A percentile compares a stretch with the other conserved stretches of the same genome.
Evolutionary conservation across 495 filamentous ascomycete species (phyloP).

Genomic region (Penicillium odoratum): DNA sequence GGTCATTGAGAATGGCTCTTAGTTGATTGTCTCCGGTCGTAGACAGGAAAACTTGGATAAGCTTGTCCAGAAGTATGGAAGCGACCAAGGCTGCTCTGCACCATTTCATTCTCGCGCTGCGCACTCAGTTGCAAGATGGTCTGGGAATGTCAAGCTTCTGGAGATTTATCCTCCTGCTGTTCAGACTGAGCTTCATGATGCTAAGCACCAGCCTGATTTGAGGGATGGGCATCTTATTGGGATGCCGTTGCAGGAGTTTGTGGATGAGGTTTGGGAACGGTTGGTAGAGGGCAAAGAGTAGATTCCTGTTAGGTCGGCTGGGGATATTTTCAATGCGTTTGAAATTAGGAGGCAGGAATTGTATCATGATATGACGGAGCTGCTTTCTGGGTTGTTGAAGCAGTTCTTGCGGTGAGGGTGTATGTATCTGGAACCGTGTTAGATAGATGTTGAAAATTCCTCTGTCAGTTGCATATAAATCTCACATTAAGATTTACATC

Average conservation of each 20-base stretch:
- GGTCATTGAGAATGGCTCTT: slow-evolving; percentile 59
- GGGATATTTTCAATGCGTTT: slow-evolving; percentile 36
- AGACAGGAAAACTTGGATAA: slow-evolving; percentile 64
- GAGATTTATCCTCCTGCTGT: slow-evolving; percentile 71
- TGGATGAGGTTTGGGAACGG: slow-evolving; percentile 58
- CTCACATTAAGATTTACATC: too few species aligned
- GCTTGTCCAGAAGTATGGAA: slow-evolving; percentile 59
- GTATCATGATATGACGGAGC: slow-evolving; percentile 38
- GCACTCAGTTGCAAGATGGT: slow-evolving; percentile 55
- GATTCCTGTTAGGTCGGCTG: slow-evolving; percentile 37
- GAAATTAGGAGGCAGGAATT: slow-evolving; percentile 39
- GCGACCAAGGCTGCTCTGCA: slow-evolving; percentile 53
- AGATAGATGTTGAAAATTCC: too few species aligned
- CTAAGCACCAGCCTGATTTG: slow-evolving; percentile 36
- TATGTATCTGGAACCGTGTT: too few species aligned
- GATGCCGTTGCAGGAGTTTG: slow-evolving; percentile 65
- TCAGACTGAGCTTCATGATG: slow-evolving; percentile 55
- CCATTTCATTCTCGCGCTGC: slow-evolving; percentile 55
- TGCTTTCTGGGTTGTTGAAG: slow-evolving; percentile 33
- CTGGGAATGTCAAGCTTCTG: slow-evolving; percentile 54
- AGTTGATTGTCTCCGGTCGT: slow-evolving; percentile 63
- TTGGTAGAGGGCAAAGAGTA: slow-evolving; percentile 53
- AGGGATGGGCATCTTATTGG: slow-evolving; percentile 53
- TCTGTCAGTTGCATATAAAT: too few species aligned
- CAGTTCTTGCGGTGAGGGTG: slow-evolving; percentile 23